Evolutionary conservation across 73 alveolate species (phyloP).

Genomic region (Diophrys sp.): DNA sequence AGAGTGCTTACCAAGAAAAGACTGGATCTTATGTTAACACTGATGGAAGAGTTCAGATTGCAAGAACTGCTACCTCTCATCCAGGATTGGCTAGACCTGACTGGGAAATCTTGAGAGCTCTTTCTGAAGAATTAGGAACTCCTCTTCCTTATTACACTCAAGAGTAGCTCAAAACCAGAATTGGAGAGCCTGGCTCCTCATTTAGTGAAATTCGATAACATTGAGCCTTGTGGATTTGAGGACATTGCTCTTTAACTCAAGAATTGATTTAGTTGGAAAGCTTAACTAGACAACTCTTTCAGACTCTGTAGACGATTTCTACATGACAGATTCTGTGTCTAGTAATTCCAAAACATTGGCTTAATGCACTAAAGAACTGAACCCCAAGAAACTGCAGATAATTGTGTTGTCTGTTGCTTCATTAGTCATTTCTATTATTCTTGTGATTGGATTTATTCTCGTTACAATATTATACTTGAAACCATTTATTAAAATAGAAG

Average conservation of each 20-base stretch:
- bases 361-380: conserved; percentile 69
- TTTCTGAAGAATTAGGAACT: conserved; percentile 75
- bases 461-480: no score
- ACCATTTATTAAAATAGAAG: no score
- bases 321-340: conserved; percentile 87
- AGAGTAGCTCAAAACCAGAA: conserved; percentile 78
- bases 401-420: no score
- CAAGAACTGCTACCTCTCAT: conserved; percentile 63
- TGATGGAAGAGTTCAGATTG: conserved; percentile 85
- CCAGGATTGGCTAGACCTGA: conserved; percentile 88
- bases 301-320: conserved; percentile 62
- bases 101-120: conserved; percentile 90
- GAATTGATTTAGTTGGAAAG: conserved; percentile 8
- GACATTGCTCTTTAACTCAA: conserved; percentile 44
- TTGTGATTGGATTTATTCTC: no score
- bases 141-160: conserved; percentile 82
- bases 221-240: conserved; percentile 76
- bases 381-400: conserved; percentile 49
- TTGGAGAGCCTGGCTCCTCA: conserved; percentile 93
- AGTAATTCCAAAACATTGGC: conserved; percentile 84
- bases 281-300: neutral
- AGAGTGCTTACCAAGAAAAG: conserved; percentile 87
- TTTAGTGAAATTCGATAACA: conserved; percentile 72
- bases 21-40: conserved; percentile 81
- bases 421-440: no score